phyloP scores from a whole-genome alignment of 1,284 basidiomycete genomes.

The Cutaneotrichosporon spelunceum region DNA sequence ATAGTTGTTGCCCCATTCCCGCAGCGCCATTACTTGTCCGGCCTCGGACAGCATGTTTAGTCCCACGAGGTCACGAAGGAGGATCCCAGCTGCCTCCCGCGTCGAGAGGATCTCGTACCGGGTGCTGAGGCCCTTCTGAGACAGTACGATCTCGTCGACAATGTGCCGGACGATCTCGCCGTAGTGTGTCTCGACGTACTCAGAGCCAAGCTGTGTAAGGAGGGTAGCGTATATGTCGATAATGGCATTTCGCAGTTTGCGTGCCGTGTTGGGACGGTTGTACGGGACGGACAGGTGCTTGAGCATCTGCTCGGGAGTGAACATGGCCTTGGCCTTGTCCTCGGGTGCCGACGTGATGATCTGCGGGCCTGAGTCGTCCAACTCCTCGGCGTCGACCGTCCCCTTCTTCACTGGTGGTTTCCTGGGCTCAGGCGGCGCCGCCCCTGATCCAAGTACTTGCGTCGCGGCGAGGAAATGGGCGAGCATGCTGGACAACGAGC shows the following conservation, averaged over 20 bases:
- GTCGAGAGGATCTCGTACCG: conserved; percentile 73
- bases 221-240: conserved; percentile 85
- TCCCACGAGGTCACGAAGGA: conserved; percentile 82
- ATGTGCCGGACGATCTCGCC: conserved; percentile 73
- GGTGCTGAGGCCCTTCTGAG: conserved; percentile 57
- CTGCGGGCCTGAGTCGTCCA: conserved; percentile 59
- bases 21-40: conserved; percentile 85
- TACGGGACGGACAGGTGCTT: conserved; percentile 70
- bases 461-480: conserved; percentile 82
- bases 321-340: conserved; percentile 67
- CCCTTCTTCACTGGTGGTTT: conserved; percentile 62
- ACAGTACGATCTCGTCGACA: conserved; percentile 67
- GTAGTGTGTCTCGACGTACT: conserved; percentile 82
- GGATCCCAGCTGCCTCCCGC: conserved; percentile 68
- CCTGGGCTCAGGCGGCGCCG: conserved; percentile 53
- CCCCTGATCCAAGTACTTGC: conserved; percentile 65
- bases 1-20: conserved; percentile 75
- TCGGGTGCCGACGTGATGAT: conserved; percentile 55
- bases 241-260: conserved; percentile 74
- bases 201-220: conserved; percentile 68
- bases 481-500: conserved; percentile 70
- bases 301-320: conserved; percentile 78
- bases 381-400: conserved; percentile 59
- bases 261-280: conserved; percentile 66
- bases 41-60: conserved; percentile 85